phyloP scores from a whole-genome alignment of 2,329 filamentous ascomycete species.

The Exutisphaerella laricina region DNA sequence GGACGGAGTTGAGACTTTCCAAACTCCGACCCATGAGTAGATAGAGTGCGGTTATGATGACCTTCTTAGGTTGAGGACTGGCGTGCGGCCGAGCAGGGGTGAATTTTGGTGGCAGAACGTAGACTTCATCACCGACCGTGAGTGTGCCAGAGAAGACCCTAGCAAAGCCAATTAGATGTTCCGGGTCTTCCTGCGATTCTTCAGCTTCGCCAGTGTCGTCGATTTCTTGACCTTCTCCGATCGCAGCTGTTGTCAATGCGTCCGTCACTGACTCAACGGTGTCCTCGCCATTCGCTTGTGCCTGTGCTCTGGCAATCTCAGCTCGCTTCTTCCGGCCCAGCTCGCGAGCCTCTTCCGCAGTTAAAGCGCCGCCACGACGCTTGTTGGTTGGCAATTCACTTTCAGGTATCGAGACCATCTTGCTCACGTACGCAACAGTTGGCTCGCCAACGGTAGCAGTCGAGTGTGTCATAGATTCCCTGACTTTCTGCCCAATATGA shows the following conservation, averaged over 20 bases:
- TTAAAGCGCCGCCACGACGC: slow-evolving; percentile 64
- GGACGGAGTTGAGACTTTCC: slow-evolving; percentile 75
- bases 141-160: slow-evolving; percentile 87
- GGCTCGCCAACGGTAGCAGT: slow-evolving; percentile 65
- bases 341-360: slow-evolving; percentile 83
- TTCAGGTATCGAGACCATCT: slow-evolving; percentile 93
- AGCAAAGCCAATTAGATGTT: slow-evolving; percentile 91
- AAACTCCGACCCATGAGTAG: slow-evolving; percentile 91
- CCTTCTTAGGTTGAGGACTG: slow-evolving; percentile 68
- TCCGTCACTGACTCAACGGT: slow-evolving; percentile 54
- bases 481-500: slow-evolving; percentile 62
- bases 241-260: slow-evolving; percentile 55
- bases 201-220: slow-evolving; percentile 46
- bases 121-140: slow-evolving; percentile 82
- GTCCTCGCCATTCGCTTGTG: slow-evolving; percentile 45
- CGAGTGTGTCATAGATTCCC: slow-evolving; percentile 77
- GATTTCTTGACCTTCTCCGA: slow-evolving; percentile 47
- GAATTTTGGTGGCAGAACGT: slow-evolving; percentile 90
- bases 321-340: slow-evolving; percentile 82
- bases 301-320: slow-evolving; percentile 76
- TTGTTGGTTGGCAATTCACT: slow-evolving; percentile 88
- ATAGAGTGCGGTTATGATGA: slow-evolving; percentile 82
- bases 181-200: slow-evolving; percentile 61
- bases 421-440: slow-evolving; percentile 91
- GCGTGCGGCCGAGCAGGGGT: slow-evolving; percentile 70